Conservation (phyloP, 495 filamentous ascomycete species). For the Chaetomium cochliodes region DNA sequence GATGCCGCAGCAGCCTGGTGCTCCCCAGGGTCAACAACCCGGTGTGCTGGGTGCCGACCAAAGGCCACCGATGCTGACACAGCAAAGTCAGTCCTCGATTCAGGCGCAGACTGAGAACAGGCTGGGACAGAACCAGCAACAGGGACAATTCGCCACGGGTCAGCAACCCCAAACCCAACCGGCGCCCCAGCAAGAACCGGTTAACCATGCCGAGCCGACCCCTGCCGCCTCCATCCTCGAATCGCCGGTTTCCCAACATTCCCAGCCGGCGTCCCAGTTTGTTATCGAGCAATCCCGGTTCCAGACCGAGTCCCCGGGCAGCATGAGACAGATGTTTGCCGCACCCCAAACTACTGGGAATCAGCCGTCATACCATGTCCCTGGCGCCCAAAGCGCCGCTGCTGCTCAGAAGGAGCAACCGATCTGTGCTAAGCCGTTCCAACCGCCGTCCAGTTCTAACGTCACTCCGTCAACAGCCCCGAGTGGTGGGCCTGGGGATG, state of each 20-base stretch:
- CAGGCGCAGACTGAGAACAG: conserved; percentile 18
- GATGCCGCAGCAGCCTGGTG: conserved; percentile 7
- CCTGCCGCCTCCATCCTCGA: conserved; percentile 22
- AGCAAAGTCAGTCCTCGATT: conserved; percentile 21
- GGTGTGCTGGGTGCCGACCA: conserved; percentile 12
- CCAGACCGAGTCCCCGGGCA: conserved; percentile 28
- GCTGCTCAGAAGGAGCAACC: conserved; percentile 16
- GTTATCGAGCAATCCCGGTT: conserved; percentile 24
- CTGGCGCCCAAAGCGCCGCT: neutral
- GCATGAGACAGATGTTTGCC: conserved; percentile 23
- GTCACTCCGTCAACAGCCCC: neutral
- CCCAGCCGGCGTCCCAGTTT: conserved; percentile 25
- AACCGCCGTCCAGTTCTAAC: neutral
- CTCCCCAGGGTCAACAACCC: conserved; percentile 12
- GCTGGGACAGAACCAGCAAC: conserved; percentile 10
- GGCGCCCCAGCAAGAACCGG: conserved; percentile 19
- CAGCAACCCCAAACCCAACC: conserved; percentile 19
- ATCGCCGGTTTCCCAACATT: conserved; percentile 29
- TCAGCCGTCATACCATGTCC: conserved; percentile 5
- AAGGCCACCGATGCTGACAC: conserved; percentile 8
- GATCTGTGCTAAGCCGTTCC: conserved; percentile 18
- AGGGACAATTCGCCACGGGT: neutral
- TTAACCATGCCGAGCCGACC: conserved; percentile 14
- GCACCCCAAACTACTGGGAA: conserved; percentile 16
- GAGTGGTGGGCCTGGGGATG: neutral